Evolutionary conservation across 352 stramenopile genomes (phyloP), one percentile per base, ranked within the genome.

Genomic region (Peronosclerospora sorghi): DNA sequence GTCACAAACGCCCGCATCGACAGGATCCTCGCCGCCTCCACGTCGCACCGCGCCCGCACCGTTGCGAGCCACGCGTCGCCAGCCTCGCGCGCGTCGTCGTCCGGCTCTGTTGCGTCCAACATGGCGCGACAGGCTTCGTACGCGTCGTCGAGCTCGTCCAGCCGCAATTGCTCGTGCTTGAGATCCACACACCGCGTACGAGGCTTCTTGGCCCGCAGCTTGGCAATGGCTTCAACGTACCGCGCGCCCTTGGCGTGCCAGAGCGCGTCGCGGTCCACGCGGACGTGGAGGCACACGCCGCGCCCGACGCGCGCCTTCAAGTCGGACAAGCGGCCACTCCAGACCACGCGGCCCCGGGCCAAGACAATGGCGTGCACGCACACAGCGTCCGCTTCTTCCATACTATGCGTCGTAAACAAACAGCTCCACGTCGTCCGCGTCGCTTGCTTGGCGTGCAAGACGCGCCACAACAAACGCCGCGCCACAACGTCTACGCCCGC

Each of bases 351-450:
- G 8, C 78, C 76, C 34, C 85, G 85, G 45, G 72, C 71, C 4
- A 91, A 52, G 35, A 91, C 74, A 13, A 91, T 62, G 1, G 78
- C 78, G 34, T 87, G 88, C 4, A 75, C 76, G 40, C 78, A 91
- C 35, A 91, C 78, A 4, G 78, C 75, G 23, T 91, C 78, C 2
- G 78, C 75, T 36, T 91, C 78, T 41, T 91, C 78, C 73, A 91
- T 87, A 26, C 78, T 88, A 49, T 91, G 78, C 3, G 78, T 91
- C 19, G 78, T 91, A 39, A 91, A 91, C 41, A 91, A 45, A 17
- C 78, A 91, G 48, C 71, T 82, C 34, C 65, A 67, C 12, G 65
- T 51, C 21, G 59, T 56, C 9, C 60, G 50, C 17, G 57, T 68
- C 34, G 73, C 49, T 0, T 62, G 68, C 35, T 83, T 85, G 7